Percentiles rank a stretch among this genome's conserved stretches.
These are phyloP conservation scores for Leccinum subtestaceum DNA, from an alignment of 768 basidiomycete species.

Conservation along the genomic window DNA sequence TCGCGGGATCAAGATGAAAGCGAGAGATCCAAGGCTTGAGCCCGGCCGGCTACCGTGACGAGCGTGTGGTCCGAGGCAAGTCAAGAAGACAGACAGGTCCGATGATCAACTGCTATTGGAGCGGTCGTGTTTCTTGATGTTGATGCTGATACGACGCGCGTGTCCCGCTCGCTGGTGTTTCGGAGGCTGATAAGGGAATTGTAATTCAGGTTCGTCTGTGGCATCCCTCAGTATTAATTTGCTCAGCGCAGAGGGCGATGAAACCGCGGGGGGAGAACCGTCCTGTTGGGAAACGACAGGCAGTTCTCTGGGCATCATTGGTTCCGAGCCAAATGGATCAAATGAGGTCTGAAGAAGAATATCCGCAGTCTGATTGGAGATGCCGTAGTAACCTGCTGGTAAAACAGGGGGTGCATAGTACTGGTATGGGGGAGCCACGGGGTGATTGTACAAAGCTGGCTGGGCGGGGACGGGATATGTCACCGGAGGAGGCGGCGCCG, in stretches of 20 bases:
- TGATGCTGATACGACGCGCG: conserved; percentile 39
- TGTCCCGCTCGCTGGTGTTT: conserved; percentile 36
- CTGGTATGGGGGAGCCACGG: conserved; percentile 6
- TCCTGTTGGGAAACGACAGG: conserved; percentile 11
- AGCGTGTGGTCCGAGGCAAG: neutral
- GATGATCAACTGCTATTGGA: conserved; percentile 12
- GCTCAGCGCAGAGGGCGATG: neutral
- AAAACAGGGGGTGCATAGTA: conserved; percentile 11
- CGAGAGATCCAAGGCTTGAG: neutral
- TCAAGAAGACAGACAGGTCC: neutral
- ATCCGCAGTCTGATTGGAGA: neutral
- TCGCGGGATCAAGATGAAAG: neutral
- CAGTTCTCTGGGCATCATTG: conserved; percentile 6
- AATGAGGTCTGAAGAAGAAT: conserved; percentile 9
- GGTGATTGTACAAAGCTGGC: conserved; percentile 5
- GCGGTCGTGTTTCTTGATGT: conserved; percentile 29
- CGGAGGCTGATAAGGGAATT: conserved; percentile 33
- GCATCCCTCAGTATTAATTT: neutral
- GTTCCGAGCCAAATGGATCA: conserved; percentile 23
- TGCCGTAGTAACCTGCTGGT: conserved; percentile 2
- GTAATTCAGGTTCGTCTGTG: conserved; percentile 14
- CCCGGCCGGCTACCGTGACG: neutral
- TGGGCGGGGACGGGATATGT: conserved; percentile 7
- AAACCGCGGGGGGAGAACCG: neutral
- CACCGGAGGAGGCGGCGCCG: conserved; percentile 4